phyloP scores from a whole-genome alignment of 768 basidiomycete genomes.

The Lentinula detonsa region DNA sequence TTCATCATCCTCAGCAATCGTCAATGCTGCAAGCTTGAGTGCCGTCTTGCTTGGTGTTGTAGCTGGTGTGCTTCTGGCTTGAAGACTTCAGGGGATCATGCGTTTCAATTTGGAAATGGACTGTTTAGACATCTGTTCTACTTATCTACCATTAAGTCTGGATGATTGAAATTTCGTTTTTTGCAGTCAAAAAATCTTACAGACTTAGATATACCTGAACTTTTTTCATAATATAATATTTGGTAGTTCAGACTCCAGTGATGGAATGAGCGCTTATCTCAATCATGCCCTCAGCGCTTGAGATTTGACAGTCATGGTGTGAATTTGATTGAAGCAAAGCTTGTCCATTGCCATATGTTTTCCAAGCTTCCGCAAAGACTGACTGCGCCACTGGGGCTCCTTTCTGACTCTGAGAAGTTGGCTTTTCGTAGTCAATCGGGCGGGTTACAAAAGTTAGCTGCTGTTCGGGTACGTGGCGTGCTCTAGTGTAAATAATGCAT shows the following conservation, averaged over 20 bases:
- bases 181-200: background rate
- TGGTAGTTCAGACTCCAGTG: background rate
- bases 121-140: background rate
- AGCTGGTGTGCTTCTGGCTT: background rate
- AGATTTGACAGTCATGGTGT: background rate
- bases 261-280: background rate
- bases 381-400: slow-evolving; percentile 67
- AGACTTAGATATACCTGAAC: background rate
- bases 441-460: slow-evolving; percentile 72
- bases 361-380: slow-evolving; percentile 67
- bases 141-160: background rate
- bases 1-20: background rate
- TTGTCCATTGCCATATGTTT: slow-evolving; percentile 40
- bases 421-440: slow-evolving; percentile 79
- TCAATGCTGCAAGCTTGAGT: background rate
- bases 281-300: background rate
- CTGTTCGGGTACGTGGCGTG: slow-evolving; percentile 55
- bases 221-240: background rate
- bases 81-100: background rate
- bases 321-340: background rate
- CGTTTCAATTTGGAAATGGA: background rate
- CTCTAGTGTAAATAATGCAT: background rate
- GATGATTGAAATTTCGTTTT: background rate
- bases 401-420: slow-evolving; percentile 86
- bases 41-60: background rate